Percentiles rank a stretch among this genome's conserved stretches.
Conservation (phyloP, 345 rosid species). For the Gossypium thurberi region DNA sequence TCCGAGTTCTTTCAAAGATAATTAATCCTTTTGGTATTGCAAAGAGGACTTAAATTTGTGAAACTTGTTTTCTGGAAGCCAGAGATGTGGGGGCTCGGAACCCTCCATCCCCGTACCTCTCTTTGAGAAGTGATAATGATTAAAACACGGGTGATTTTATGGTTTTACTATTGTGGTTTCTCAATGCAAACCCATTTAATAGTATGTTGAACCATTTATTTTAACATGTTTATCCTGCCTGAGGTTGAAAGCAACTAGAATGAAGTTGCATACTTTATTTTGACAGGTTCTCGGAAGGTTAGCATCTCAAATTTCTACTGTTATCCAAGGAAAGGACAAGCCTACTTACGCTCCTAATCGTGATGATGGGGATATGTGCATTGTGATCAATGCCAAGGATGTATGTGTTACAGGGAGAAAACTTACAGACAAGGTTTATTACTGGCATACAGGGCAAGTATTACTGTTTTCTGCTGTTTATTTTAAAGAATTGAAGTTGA, state of each 20-base stretch:
- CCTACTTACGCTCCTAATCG: constrained; percentile 85
- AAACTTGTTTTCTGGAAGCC: background rate
- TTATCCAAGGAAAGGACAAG: constrained; percentile 94
- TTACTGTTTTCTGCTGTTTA: constrained; percentile 2
- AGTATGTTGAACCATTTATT: background rate
- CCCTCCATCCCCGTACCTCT: background rate
- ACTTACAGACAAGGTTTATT: constrained; percentile 82
- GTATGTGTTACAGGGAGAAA: constrained; percentile 81
- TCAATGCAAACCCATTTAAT: background rate
- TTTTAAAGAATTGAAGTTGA: background rate
- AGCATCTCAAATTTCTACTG: constrained; percentile 88
- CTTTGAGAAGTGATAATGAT: background rate
- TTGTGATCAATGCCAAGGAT: constrained; percentile 96
- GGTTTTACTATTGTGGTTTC: background rate
- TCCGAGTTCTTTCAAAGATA: background rate
- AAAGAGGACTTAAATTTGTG: background rate
- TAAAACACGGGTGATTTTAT: background rate
- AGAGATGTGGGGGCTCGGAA: background rate
- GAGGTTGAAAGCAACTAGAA: background rate
- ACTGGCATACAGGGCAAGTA: constrained; percentile 93
- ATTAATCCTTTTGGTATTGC: background rate
- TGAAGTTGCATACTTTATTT: background rate
- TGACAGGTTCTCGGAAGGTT: constrained; percentile 88
- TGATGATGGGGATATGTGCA: constrained; percentile 93
- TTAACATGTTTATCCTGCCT: background rate